Conservation (phyloP, 2,329 filamentous ascomycete genomes). For the Arachnomyces sp. region DNA sequence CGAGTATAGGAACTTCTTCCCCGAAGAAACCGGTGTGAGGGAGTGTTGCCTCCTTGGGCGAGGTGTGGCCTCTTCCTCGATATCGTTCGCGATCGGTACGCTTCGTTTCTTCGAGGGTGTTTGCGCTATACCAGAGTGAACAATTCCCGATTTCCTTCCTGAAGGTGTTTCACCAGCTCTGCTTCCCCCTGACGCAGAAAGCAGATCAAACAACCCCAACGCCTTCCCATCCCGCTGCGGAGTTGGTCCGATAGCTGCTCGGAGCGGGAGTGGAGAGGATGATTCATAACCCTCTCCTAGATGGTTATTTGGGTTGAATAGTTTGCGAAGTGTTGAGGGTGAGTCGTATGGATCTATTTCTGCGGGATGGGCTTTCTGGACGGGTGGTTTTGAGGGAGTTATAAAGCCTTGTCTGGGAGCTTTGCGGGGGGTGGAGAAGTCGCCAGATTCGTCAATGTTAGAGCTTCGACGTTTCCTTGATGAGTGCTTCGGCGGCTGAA, state of each 20-base stretch:
- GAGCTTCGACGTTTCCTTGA: background rate
- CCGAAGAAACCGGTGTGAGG: constrained; percentile 36
- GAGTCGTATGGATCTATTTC: constrained; percentile 39
- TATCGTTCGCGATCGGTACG: constrained; percentile 20
- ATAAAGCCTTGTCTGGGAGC: constrained; percentile 21
- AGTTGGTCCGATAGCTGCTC: constrained; percentile 38
- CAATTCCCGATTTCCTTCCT: constrained; percentile 13
- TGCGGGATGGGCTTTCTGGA: constrained; percentile 26
- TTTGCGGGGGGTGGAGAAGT: constrained; percentile 30
- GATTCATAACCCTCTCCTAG: constrained; percentile 12
- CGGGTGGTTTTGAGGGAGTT: constrained; percentile 24
- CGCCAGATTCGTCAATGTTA: background rate
- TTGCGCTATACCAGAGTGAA: constrained; percentile 1
- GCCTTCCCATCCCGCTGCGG: constrained; percentile 42
- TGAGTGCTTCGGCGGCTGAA: background rate
- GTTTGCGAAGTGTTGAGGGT: constrained; percentile 28
- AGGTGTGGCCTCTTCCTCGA: constrained; percentile 6
- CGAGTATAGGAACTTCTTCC: constrained; percentile 37
- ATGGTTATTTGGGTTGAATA: constrained; percentile 31
- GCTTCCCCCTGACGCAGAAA: constrained; percentile 34
- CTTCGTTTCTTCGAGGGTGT: constrained; percentile 25
- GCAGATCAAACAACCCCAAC: constrained; percentile 40
- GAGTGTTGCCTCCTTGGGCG: background rate
- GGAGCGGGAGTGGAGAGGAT: constrained; percentile 27
- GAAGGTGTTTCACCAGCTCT: constrained; percentile 19